These are phyloP conservation scores for Pyricularia grisea DNA, from an alignment of 2,329 filamentous ascomycete genomes.

Conservation along the genomic window DNA sequence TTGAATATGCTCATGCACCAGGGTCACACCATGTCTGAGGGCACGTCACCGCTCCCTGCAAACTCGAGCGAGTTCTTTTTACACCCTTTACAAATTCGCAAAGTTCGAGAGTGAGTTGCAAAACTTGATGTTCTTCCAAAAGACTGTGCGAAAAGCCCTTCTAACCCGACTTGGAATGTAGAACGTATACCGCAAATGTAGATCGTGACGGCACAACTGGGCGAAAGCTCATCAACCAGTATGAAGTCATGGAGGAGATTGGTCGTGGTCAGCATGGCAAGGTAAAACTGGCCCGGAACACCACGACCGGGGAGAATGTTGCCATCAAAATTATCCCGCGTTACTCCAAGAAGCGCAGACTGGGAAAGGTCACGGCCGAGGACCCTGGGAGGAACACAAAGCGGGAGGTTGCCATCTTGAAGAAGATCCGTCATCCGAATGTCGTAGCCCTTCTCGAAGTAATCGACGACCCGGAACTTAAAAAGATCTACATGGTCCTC, in stretches of 20 bases:
- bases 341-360: conserved; percentile 82
- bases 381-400: conserved; percentile 73
- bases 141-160: not conserved
- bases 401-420: conserved; percentile 93
- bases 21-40: conserved; percentile 40
- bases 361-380: conserved; percentile 68
- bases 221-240: conserved; percentile 94
- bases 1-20: conserved; percentile 23
- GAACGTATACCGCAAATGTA: conserved; percentile 83
- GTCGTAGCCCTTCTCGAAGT: conserved; percentile 93
- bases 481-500: conserved; percentile 97
- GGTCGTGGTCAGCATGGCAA: conserved; percentile 95
- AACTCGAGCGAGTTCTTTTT: conserved; percentile 43
- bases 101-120: conserved; percentile 62
- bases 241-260: conserved; percentile 93
- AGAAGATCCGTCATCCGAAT: conserved; percentile 96
- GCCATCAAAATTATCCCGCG: conserved; percentile 98
- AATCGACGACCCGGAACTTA: conserved; percentile 90
- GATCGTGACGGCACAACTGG: conserved; percentile 84
- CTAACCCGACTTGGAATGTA: conserved; percentile 20
- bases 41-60: conserved; percentile 34
- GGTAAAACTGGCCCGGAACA: conserved; percentile 85
- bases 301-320: conserved; percentile 67
- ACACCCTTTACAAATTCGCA: conserved; percentile 63
- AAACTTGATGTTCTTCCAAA: not conserved